Percentiles rank a stretch among this genome's conserved stretches.
phyloP scores from a whole-genome alignment of 2,329 filamentous ascomycete species.

The Fusarium penzigii region DNA sequence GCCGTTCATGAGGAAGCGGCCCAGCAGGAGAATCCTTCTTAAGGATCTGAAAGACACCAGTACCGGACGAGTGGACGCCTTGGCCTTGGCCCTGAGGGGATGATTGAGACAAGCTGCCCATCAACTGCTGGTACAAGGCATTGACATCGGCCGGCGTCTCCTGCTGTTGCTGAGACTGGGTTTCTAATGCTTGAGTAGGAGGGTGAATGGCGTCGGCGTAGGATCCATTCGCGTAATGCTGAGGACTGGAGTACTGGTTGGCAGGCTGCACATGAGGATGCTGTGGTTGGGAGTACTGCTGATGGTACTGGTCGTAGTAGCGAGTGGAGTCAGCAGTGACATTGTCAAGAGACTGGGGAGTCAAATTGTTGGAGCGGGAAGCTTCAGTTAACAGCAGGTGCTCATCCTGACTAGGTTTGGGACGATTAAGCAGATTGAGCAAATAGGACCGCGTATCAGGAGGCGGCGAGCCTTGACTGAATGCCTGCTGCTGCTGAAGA shows the following conservation, averaged over 20 bases:
- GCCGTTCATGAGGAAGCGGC: conserved; percentile 40
- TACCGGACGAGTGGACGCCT: conserved; percentile 22
- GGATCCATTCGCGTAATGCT: conserved; percentile 29
- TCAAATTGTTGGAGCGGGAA: conserved; percentile 45
- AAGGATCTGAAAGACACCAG: conserved; percentile 47
- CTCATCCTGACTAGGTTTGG: conserved; percentile 65
- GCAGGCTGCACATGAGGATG: conserved; percentile 28
- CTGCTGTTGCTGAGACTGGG: conserved; percentile 33
- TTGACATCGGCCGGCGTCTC: conserved; percentile 40
- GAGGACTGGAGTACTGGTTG: conserved; percentile 22
- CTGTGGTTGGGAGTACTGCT: conserved; percentile 24
- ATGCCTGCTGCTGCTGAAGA: conserved; percentile 28
- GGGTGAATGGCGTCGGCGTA: conserved; percentile 26
- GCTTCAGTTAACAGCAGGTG: conserved; percentile 44
- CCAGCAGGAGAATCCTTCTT: conserved; percentile 51
- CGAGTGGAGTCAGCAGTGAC: conserved; percentile 28
- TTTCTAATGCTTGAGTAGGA: conserved; percentile 27
- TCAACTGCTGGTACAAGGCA: conserved; percentile 40
- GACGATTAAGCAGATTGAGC: conserved; percentile 80
- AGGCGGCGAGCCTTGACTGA: conserved; percentile 53
- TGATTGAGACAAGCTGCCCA: conserved; percentile 39
- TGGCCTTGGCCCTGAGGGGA: conserved; percentile 45
- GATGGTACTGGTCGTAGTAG: conserved; percentile 34
- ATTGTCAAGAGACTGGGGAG: conserved; percentile 45
- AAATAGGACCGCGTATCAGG: conserved; percentile 82